Conservation (phyloP, 2,329 filamentous ascomycete genomes). For the Penicillium sp. region DNA sequence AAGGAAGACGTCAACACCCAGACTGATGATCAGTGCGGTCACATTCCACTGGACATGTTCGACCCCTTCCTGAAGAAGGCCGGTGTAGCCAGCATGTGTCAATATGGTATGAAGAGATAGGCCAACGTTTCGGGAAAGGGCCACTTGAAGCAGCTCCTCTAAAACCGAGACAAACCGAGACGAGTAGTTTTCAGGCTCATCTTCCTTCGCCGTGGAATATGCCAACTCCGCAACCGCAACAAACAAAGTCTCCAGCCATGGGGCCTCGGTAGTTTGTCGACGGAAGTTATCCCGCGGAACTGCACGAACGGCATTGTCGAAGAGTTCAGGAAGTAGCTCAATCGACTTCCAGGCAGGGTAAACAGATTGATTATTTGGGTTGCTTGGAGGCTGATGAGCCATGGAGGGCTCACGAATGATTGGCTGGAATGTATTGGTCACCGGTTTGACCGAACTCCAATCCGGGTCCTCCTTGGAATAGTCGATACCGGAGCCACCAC, state of each 20-base stretch:
- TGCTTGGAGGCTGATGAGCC: conserved; percentile 5
- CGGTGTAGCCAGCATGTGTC: conserved; percentile 46
- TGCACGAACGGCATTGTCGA: conserved; percentile 52
- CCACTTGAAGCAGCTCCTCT: conserved; percentile 44
- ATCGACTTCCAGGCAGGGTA: conserved; percentile 34
- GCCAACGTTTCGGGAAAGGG: conserved; percentile 42
- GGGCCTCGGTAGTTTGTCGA: conserved; percentile 50
- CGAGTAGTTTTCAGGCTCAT: conserved; percentile 29
- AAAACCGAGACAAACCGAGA: conserved; percentile 38
- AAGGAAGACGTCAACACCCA: conserved; percentile 49
- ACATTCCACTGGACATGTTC: conserved; percentile 46
- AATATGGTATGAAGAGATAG: conserved; percentile 47
- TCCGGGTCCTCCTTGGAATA: conserved; percentile 40
- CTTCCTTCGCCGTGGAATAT: conserved; percentile 39
- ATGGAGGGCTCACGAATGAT: conserved; percentile 35
- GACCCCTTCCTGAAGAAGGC: conserved; percentile 39
- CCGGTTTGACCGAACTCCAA: conserved; percentile 39
- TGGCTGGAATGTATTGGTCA: conserved; percentile 42
- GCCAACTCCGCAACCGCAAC: conserved; percentile 45
- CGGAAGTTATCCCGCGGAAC: conserved; percentile 49
- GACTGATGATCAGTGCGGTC: conserved; percentile 45
- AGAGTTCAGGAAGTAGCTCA: conserved; percentile 45
- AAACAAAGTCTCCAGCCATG: conserved; percentile 57
- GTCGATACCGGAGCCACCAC: conserved; percentile 38
- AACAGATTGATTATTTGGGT: conserved; percentile 17